These are phyloP conservation scores for Meyerozyma guilliermondii DNA, from an alignment of 1,139 yeast species.

Conservation along the genomic window DNA sequence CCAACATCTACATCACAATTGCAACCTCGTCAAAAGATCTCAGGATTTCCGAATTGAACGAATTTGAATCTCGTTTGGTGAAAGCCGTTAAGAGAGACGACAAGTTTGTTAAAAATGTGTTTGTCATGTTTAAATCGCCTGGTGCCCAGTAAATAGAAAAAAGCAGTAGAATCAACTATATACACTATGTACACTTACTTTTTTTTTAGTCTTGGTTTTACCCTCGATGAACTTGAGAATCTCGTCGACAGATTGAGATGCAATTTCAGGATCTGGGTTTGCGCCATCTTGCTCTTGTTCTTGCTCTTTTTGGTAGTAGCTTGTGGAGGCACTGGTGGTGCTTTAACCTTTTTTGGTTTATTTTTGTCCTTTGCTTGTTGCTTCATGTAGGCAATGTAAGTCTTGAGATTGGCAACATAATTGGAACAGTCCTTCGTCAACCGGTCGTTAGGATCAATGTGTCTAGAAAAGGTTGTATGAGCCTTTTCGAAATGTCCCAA, in stretches of 20 bases:
- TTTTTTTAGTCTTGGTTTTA: constrained; percentile 12
- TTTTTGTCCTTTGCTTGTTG: constrained; percentile 26
- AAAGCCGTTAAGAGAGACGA: constrained; percentile 25
- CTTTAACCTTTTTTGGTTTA: constrained; percentile 13
- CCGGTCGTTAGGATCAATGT: constrained; percentile 58
- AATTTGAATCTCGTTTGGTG: constrained; percentile 21
- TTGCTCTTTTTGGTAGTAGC: constrained; percentile 19
- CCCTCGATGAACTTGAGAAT: constrained; percentile 65
- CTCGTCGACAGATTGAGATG: constrained; percentile 61
- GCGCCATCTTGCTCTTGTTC: constrained; percentile 18
- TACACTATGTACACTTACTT: constrained; percentile 10
- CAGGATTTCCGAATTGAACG: constrained; percentile 22
- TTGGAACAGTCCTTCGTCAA: constrained; percentile 60
- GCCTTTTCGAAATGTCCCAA: constrained; percentile 48
- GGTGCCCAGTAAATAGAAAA: constrained; percentile 3
- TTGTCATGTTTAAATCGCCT: constrained; percentile 14
- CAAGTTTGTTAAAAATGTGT: constrained; percentile 31
- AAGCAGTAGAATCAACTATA: constrained; percentile 4
- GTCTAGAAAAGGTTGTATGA: constrained; percentile 47
- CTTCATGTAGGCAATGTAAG: constrained; percentile 33
- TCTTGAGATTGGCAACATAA: constrained; percentile 50
- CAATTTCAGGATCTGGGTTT: constrained; percentile 51
- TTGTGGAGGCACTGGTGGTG: constrained; percentile 8
- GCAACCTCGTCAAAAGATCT: constrained; percentile 13
- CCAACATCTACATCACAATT: constrained; percentile 29